phyloP scores from a whole-genome alignment of 768 basidiomycete species.

The Tubosaeta sp. region DNA sequence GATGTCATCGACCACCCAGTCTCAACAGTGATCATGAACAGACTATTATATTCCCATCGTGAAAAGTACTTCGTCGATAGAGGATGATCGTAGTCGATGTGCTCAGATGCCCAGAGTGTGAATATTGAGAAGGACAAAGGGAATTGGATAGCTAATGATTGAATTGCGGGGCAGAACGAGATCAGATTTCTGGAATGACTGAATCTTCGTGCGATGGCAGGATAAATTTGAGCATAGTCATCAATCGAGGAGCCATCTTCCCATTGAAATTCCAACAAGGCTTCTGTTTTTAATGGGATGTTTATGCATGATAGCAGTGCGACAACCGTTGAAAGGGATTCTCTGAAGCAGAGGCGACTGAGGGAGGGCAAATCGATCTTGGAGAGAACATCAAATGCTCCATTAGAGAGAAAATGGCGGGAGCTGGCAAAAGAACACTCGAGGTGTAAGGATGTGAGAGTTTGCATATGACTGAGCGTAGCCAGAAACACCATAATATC shows the following conservation, averaged over 20 bases:
- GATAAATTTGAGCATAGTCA: not conserved
- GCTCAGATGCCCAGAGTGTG: not conserved
- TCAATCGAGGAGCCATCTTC: not conserved
- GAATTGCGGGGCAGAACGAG: not conserved
- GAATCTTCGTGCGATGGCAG: not conserved
- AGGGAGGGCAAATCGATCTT: not conserved
- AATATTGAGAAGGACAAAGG: not conserved
- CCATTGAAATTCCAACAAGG: too few relatives aligned
- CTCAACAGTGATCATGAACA: too few relatives aligned
- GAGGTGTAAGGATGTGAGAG: slow-evolving; percentile 31
- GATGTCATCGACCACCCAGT: too few relatives aligned
- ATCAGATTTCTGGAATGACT: not conserved
- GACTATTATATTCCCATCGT: too few relatives aligned
- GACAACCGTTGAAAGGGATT: slow-evolving; percentile 3
- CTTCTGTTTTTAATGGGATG: too few relatives aligned
- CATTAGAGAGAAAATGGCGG: too few relatives aligned
- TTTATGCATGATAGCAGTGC: too few relatives aligned
- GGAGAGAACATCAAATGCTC: too few relatives aligned
- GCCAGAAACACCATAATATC: slow-evolving; percentile 27
- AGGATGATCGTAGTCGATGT: not conserved
- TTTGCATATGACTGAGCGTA: too few relatives aligned
- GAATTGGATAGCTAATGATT: too few relatives aligned
- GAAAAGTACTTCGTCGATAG: not conserved
- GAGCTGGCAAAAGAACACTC: slow-evolving; percentile 23
- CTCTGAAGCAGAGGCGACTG: not conserved